Percentiles rank a stretch among this genome's conserved stretches.
These are phyloP conservation scores for Brassica nigra DNA, from an alignment of 345 rosid genomes.

Conservation along the genomic window DNA sequence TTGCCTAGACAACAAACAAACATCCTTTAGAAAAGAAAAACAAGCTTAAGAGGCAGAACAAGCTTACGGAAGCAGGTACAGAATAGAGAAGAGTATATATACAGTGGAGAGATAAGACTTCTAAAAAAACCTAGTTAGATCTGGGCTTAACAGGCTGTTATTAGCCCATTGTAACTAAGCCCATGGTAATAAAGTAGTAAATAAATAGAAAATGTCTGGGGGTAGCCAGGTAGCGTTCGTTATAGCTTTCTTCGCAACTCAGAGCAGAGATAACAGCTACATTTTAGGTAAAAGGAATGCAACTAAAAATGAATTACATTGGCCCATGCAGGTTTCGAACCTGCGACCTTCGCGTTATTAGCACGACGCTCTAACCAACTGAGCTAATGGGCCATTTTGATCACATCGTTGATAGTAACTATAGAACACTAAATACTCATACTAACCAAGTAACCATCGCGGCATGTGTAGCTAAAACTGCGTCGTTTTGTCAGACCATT, in stretches of 20 bases:
- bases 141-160: not conserved
- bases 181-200: not conserved
- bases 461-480: not conserved
- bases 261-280: no score
- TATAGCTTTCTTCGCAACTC: no score
- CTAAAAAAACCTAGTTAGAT: constrained; percentile 17
- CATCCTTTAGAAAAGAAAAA: not conserved
- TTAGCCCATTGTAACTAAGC: constrained; percentile 1
- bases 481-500: constrained; percentile 14
- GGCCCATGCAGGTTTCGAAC: constrained; percentile 43
- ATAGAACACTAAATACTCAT: no score
- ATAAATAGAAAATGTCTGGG: not conserved
- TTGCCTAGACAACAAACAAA: constrained; percentile 1
- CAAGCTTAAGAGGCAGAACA: not conserved
- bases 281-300: not conserved
- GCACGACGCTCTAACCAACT: constrained; percentile 91
- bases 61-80: not conserved
- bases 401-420: no score
- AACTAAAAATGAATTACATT: not conserved
- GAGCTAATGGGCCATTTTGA: constrained; percentile 37
- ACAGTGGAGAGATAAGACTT: not conserved
- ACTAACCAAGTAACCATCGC: not conserved
- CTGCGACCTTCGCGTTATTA: constrained; percentile 90
- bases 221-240: not conserved
- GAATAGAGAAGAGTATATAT: constrained; percentile 7